Conservation (phyloP, 805 yeast species). For the Komagataella pastoris region DNA sequence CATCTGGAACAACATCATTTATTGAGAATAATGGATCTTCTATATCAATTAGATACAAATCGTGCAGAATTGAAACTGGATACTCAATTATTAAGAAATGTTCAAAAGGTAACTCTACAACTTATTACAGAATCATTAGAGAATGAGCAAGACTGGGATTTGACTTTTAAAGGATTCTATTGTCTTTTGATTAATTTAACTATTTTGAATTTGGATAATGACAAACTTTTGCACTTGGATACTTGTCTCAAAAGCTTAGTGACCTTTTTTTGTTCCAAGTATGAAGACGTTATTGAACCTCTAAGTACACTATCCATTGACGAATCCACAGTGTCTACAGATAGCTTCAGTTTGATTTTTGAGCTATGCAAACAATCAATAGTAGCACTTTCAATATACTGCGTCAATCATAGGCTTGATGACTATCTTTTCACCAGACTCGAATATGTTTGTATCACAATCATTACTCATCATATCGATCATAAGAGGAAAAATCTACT, state of each 20-base stretch:
- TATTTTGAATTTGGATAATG: not conserved
- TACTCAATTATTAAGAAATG: not conserved
- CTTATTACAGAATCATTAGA: not conserved
- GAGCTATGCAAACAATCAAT: not conserved
- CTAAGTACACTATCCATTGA: not conserved
- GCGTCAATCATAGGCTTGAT: constrained; percentile 14
- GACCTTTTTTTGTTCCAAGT: not conserved
- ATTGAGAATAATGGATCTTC: not conserved
- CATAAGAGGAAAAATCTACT: constrained; percentile 11
- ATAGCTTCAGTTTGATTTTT: not conserved
- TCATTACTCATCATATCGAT: constrained; percentile 25
- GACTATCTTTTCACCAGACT: constrained; percentile 44
- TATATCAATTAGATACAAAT: not conserved
- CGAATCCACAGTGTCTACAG: not conserved
- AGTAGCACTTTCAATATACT: not conserved
- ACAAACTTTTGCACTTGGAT: not conserved
- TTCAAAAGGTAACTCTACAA: not conserved
- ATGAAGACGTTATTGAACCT: not conserved
- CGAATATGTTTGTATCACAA: constrained; percentile 33
- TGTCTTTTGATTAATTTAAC: not conserved
- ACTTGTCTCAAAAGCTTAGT: not conserved
- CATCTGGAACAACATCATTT: not conserved
- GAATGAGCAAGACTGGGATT: not conserved
- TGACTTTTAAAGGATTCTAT: not conserved
- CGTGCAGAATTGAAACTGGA: not conserved